Conservation (phyloP, 768 basidiomycete genomes). For the Tubosaeta sp. region DNA sequence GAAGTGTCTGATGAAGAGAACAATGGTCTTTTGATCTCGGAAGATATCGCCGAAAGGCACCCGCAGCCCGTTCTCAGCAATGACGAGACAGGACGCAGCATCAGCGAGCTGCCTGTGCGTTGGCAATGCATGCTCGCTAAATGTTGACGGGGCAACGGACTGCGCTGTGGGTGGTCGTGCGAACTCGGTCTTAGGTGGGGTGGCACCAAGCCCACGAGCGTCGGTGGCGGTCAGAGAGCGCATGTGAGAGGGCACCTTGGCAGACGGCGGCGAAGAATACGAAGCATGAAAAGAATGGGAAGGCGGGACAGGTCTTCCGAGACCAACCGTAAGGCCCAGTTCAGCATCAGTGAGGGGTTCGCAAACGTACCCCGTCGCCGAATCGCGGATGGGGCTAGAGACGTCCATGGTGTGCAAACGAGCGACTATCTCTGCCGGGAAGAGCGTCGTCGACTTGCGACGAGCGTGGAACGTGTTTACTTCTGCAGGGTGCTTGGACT, state of each 20-base stretch:
- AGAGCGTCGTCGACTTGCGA: slow-evolving; percentile 32
- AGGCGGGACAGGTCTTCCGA: slow-evolving; percentile 7
- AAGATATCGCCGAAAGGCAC: slow-evolving; percentile 70
- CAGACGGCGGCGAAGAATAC: slow-evolving; percentile 4
- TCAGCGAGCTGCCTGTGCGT: slow-evolving; percentile 51
- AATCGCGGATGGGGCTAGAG: slow-evolving; percentile 21
- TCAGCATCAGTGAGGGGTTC: slow-evolving; percentile 30
- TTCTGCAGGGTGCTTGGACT: slow-evolving; percentile 23
- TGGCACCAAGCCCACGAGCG: slow-evolving; percentile 5
- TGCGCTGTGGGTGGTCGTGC: slow-evolving; percentile 17
- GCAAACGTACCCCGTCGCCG: slow-evolving; percentile 20
- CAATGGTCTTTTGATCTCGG: slow-evolving; percentile 53
- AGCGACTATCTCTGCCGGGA: slow-evolving; percentile 25
- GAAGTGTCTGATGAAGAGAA: slow-evolving; percentile 86
- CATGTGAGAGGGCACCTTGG: slow-evolving; percentile 13
- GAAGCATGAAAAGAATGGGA: slow-evolving; percentile 15
- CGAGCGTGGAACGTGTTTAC: slow-evolving; percentile 34
- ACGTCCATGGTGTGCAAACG: slow-evolving; percentile 31
- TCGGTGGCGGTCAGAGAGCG: slow-evolving; percentile 23
- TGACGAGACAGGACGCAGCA: slow-evolving; percentile 60
- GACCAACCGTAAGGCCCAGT: slow-evolving; percentile 13
- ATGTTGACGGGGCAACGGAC: slow-evolving; percentile 12
- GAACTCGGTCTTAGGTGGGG: slow-evolving; percentile 3
- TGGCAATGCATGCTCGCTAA: slow-evolving; percentile 49
- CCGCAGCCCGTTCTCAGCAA: slow-evolving; percentile 62